Base-by-base conservation (phyloP, 1,284 basidiomycete genomes). In the Sporisorium graminicola region DNA sequence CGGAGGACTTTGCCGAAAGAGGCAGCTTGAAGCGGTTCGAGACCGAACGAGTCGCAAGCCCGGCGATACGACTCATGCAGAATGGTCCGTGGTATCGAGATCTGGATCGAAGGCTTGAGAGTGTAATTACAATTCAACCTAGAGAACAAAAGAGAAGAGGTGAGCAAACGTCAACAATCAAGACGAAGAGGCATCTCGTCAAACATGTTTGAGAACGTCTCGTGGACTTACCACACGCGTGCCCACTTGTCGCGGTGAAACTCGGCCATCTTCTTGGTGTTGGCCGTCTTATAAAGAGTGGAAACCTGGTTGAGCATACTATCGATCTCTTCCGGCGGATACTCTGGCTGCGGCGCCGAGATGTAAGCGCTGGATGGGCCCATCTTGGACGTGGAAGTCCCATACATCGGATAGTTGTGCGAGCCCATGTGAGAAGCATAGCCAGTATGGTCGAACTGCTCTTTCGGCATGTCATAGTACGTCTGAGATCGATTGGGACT, bases 241-340 rank as follows among this genome's bases (percentile, higher is more conserved):
- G 74, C 74, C 74, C 74, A 77, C 40, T 77, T 77, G 54, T 77
- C 74, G 50, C 74, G 74, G 37, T 77, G 74, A 33, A 77, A 77
- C 35, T 77, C 74, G 26, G 74, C 74, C 65, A 74, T 77, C 58
- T 77, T 77, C 40, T 77, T 77, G 40, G 74, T 77, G 61, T 70
- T 77, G 35, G 74, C 69, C 27, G 62, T 64, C 70, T 73, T 77
- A 58, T 77, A 77, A 12, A 77, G 59, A 14, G 58, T 66, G 24
- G 74, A 73, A 14, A 77, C 60, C 47, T 77, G 70, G 29, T 59
- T 58, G 53, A 77, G 74, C 65, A 70, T 70, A 44, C 50, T 54
- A 43, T 77, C 74, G 54, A 77, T 68, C 57, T 77, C 74, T 20
- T 68, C 65, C 2, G 68, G 61, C 51, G 57, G 58, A 31, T 65